These are phyloP conservation scores for Paracorniculantispora psalliotae DNA, from an alignment of 2,329 filamentous ascomycete species.

Conservation along the genomic window DNA sequence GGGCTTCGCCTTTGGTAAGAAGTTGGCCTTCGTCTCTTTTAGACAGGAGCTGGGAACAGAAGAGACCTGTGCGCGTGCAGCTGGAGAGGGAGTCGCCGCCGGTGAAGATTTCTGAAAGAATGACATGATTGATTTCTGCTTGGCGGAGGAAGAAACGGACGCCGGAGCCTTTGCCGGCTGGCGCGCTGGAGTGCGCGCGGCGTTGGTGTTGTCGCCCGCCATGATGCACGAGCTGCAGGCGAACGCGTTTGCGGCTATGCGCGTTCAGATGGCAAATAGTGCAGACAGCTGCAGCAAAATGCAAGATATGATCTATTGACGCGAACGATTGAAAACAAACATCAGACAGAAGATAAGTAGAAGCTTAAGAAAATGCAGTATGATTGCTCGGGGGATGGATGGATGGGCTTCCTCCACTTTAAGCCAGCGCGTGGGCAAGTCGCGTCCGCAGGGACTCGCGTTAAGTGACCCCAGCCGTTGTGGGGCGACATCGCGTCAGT, in stretches of 20 bases:
- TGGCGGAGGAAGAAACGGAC: constrained; percentile 28
- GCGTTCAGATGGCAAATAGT: neutral
- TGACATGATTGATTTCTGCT: constrained; percentile 40
- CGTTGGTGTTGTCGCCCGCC: constrained; percentile 24
- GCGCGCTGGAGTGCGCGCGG: constrained; percentile 31
- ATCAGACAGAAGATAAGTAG: neutral
- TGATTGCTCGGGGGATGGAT: neutral
- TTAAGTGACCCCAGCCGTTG: constrained; percentile 1
- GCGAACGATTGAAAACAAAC: neutral
- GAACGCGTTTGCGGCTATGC: neutral
- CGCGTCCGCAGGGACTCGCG: constrained; percentile 12
- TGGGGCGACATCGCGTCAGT: neutral
- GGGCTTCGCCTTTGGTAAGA: constrained; percentile 28
- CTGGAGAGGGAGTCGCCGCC: constrained; percentile 28
- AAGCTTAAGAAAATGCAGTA: neutral
- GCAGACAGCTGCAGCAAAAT: neutral
- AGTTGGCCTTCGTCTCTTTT: constrained; percentile 38
- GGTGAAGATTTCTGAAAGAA: constrained; percentile 42
- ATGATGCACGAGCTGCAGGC: constrained; percentile 20
- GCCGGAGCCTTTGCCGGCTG: constrained; percentile 23
- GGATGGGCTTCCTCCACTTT: constrained; percentile 4
- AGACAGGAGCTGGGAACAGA: constrained; percentile 31
- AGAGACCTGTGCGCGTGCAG: constrained; percentile 28
- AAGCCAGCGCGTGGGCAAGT: constrained; percentile 2
- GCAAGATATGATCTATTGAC: neutral